A percentile compares a stretch with the other conserved stretches of the same genome.
Evolutionary conservation across 805 yeast species (phyloP).

Genomic region (Yarrowia deformans): DNA sequence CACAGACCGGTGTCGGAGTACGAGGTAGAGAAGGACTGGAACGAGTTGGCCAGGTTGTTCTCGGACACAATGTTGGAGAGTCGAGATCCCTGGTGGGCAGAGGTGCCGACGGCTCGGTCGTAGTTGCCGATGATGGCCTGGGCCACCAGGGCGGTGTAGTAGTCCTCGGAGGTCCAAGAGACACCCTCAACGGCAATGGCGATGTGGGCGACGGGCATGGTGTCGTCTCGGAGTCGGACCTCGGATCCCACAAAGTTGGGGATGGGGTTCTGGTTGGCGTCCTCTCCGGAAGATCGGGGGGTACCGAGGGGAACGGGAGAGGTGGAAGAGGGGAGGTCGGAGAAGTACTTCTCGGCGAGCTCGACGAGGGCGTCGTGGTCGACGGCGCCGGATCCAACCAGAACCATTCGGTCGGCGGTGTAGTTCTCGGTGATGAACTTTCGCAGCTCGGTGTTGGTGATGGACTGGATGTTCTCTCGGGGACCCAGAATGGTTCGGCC

Average conservation of each 20-base stretch:
- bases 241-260: slow-evolving; percentile 89
- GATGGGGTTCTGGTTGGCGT: slow-evolving; percentile 68
- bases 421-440: slow-evolving; percentile 85
- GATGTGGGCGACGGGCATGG: slow-evolving; percentile 87
- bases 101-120: slow-evolving; percentile 91
- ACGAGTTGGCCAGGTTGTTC: slow-evolving; percentile 83
- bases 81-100: slow-evolving; percentile 84
- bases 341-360: slow-evolving; percentile 76
- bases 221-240: slow-evolving; percentile 78
- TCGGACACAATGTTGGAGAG: slow-evolving; percentile 70
- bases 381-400: slow-evolving; percentile 94
- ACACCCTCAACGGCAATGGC: slow-evolving; percentile 98
- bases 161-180: slow-evolving; percentile 95
- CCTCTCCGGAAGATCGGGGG: slow-evolving; percentile 62
- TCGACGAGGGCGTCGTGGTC: slow-evolving; percentile 83
- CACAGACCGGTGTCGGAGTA: slow-evolving; percentile 97
- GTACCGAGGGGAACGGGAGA: slow-evolving; percentile 75
- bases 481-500: slow-evolving; percentile 98
- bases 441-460: slow-evolving; percentile 75
- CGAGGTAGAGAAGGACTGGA: slow-evolving; percentile 95
- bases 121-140: slow-evolving; percentile 97
- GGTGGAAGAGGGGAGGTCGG: slow-evolving; percentile 56
- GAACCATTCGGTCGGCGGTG: slow-evolving; percentile 95
- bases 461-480: slow-evolving; percentile 80
- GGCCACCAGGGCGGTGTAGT: slow-evolving; percentile 92